phyloP scores from a whole-genome alignment of 73 alveolate species.

The Paraurostyla sp. region DNA sequence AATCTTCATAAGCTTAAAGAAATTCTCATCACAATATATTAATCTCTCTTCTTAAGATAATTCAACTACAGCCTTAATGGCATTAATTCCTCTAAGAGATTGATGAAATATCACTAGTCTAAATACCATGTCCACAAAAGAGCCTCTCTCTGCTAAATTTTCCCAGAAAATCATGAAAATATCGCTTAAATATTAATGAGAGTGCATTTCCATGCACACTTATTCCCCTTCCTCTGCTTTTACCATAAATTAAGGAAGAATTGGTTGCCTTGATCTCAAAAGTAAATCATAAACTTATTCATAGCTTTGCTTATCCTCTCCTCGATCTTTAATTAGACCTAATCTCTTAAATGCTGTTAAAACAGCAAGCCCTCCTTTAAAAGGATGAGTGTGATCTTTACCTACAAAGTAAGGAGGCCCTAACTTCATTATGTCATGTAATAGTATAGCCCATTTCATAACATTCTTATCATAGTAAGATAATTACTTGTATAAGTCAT shows the following conservation, averaged over 20 bases:
- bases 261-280: background rate
- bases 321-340: background rate
- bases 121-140: constrained; percentile 50
- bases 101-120: constrained; percentile 70
- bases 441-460: constrained; percentile 63
- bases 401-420: constrained; percentile 72
- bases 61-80: constrained; percentile 12
- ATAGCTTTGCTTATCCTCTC: background rate
- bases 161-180: constrained; percentile 57
- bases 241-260: background rate
- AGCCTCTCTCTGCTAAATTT: constrained; percentile 2
- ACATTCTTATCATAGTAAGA: constrained; percentile 44
- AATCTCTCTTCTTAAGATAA: constrained; percentile 58
- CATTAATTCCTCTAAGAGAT: constrained; percentile 9
- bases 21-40: constrained; percentile 41
- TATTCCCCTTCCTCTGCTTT: background rate
- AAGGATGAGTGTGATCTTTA: constrained; percentile 74
- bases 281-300: background rate
- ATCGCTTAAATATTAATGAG: constrained; percentile 45
- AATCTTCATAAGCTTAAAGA: background rate
- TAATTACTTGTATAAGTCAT: constrained; percentile 13
- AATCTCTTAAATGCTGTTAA: constrained; percentile 8
- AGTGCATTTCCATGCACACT: constrained; percentile 53
- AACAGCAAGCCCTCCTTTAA: constrained; percentile 45
- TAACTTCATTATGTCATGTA: constrained; percentile 65